Base-by-base conservation (phyloP, 83 land plant species). In the Thuja plicata region DNA sequence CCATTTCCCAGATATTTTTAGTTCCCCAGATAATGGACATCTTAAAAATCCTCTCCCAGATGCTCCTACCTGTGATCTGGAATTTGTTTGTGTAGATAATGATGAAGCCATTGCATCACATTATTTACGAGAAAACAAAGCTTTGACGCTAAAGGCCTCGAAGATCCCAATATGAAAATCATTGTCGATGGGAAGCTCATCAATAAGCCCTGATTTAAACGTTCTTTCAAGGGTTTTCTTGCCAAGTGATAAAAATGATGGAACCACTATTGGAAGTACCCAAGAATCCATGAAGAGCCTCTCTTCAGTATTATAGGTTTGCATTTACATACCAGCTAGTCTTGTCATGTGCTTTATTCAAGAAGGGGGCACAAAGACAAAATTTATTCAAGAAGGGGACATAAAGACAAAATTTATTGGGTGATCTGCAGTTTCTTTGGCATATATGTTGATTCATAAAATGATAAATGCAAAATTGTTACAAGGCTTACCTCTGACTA, bases 281-380 rank as follows among this genome's bases (percentile, higher is more conserved):
- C 94, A 94, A 77, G 92, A 92, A 78, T 85, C 90, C 21, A 46
- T 62, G 17, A 87, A 88, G 76, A 96, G 98, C 91, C 98, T 96
- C 46, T 92, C 94, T 50, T 96, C 98, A 43, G 98, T 96, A 19
- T 85, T 96, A 35, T 12, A 52, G 2, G 55, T 52, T 13, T 10
- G 15, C 11, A 52, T 52, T 52, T 52, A 12, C 11, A 48, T 52
- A 52, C 15, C 55, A 11, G 0, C 15, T 52, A 9, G 9, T 52
- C 55, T 52, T 52, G 55, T 52, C 55, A 10, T 52, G 55, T 12
- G 11, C 0, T 52, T 52, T 52, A 52, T 6, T 52, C 7, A 9
- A 52, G 55, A 43, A 3, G 45, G 45, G 45, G 45, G 6, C 45
- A 43, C 2, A 43, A 43, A 43, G 3, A 43, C 45, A 43, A 43